Evolutionary conservation across 2,329 filamentous ascomycete genomes (phyloP).

Genomic region (Ophiostoma himal-ulmi): DNA sequence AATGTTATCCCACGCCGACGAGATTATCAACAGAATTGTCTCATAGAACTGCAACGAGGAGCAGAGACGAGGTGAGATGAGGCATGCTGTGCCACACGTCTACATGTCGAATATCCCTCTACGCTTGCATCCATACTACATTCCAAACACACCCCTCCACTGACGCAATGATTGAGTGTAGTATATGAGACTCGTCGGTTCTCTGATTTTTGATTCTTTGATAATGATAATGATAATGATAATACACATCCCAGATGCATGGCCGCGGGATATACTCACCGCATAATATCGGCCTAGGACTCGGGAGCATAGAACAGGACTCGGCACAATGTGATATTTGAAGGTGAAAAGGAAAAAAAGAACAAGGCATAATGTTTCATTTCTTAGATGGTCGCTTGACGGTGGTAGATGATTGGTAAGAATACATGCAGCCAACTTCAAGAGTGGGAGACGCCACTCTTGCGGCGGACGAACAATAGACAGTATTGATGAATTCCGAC

Average conservation of each 20-base stretch:
- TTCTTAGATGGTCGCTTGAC: background rate
- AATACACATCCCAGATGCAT: background rate
- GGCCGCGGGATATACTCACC: background rate
- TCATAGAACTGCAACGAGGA: background rate
- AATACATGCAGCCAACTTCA: background rate
- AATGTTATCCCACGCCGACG: background rate
- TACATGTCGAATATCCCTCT: background rate
- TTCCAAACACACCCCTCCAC: background rate
- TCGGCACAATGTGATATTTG: no score
- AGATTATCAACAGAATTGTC: background rate
- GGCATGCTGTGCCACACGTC: background rate
- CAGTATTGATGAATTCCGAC: background rate
- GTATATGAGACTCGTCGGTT: no score
- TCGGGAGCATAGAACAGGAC: background rate
- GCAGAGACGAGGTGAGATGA: background rate
- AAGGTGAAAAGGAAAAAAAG: background rate
- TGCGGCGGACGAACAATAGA: background rate
- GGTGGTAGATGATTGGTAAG: background rate
- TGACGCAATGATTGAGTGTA: background rate
- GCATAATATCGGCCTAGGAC: background rate
- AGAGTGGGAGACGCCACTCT: background rate
- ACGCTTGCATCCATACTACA: background rate
- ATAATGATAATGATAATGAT: background rate
- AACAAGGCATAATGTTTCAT: background rate
- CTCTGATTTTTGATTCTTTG: no score